A percentile compares a stretch with the other conserved stretches of the same genome.
These are phyloP conservation scores for Phytopythium delawarense DNA, from an alignment of 352 stramenopile species.

Conservation along the genomic window DNA sequence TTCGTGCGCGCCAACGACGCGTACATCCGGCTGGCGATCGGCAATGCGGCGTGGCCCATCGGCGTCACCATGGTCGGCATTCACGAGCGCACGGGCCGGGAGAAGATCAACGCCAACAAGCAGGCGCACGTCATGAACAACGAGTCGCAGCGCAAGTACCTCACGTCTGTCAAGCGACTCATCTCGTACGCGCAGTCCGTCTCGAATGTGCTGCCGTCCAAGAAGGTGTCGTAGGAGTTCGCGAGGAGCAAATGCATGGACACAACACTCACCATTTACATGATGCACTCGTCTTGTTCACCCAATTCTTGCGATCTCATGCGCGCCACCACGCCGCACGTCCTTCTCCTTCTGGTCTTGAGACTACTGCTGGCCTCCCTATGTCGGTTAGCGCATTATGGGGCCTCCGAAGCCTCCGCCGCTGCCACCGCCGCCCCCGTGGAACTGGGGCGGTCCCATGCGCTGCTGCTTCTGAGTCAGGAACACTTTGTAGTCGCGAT, in stretches of 20 bases:
- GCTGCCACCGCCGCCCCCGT: background rate
- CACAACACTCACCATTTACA: background rate
- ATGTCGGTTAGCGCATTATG: background rate
- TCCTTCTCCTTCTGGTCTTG: background rate
- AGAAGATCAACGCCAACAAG: slow-evolving; percentile 97
- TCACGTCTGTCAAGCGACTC: slow-evolving; percentile 97
- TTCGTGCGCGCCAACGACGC: slow-evolving; percentile 96
- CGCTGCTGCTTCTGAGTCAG: slow-evolving; percentile 35
- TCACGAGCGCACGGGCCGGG: slow-evolving; percentile 92
- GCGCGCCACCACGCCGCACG: background rate
- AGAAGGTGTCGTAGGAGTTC: slow-evolving; percentile 61
- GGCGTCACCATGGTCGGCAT: slow-evolving; percentile 99
- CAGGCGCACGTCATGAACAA: slow-evolving; percentile 99
- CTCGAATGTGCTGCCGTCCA: slow-evolving; percentile 78
- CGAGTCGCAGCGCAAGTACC: slow-evolving; percentile 97
- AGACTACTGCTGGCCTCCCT: background rate
- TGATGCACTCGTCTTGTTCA: slow-evolving; percentile 2
- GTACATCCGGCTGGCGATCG: slow-evolving; percentile 98
- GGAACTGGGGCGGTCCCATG: slow-evolving; percentile 20
- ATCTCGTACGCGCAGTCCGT: slow-evolving; percentile 96
- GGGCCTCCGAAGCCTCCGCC: background rate
- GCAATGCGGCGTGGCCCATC: slow-evolving; percentile 98
- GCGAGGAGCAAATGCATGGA: background rate
- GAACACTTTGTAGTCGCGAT: slow-evolving; percentile 76
- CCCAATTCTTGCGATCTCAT: background rate